Evolutionary conservation across 371 early-diverging fungal genomes (phyloP).

Genomic region (Catenaria anguillulae): DNA sequence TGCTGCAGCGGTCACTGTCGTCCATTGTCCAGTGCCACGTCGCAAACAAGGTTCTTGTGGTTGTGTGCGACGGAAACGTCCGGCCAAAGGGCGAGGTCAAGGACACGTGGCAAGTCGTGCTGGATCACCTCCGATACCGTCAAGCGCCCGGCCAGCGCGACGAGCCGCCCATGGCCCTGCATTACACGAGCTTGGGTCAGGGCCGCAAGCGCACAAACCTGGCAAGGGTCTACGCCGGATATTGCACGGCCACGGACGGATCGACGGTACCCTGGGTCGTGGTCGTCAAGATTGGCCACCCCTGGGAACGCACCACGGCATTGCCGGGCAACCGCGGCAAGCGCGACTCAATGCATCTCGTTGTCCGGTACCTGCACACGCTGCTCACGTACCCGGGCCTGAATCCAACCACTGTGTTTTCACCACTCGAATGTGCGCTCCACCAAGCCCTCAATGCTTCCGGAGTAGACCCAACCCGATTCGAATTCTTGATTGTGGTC

Average conservation of each 20-base stretch:
- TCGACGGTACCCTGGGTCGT: background rate
- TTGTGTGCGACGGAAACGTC: slow-evolving; percentile 8
- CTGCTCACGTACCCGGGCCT: background rate
- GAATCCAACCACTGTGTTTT: background rate
- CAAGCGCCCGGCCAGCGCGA: background rate
- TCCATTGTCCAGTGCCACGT: background rate
- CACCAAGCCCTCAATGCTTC: background rate
- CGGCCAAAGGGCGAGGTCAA: slow-evolving; percentile 3
- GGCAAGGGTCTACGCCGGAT: background rate
- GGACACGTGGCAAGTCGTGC: slow-evolving; percentile 5
- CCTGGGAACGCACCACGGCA: background rate
- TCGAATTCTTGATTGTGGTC: background rate
- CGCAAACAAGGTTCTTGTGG: background rate
- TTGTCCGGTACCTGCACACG: background rate
- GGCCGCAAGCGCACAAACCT: background rate
- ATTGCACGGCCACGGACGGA: background rate
- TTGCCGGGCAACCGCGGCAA: slow-evolving; percentile 7
- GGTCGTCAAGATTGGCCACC: slow-evolving; percentile 3
- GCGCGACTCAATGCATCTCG: slow-evolving; percentile 1
- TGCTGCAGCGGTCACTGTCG: background rate
- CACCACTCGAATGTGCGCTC: background rate
- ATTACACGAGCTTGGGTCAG: background rate
- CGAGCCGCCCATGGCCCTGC: background rate
- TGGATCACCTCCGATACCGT: slow-evolving; percentile 4
- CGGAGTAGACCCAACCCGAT: background rate